These are phyloP conservation scores for Cardamine resedifolia DNA, from an alignment of 345 rosid species.

Conservation along the genomic window DNA sequence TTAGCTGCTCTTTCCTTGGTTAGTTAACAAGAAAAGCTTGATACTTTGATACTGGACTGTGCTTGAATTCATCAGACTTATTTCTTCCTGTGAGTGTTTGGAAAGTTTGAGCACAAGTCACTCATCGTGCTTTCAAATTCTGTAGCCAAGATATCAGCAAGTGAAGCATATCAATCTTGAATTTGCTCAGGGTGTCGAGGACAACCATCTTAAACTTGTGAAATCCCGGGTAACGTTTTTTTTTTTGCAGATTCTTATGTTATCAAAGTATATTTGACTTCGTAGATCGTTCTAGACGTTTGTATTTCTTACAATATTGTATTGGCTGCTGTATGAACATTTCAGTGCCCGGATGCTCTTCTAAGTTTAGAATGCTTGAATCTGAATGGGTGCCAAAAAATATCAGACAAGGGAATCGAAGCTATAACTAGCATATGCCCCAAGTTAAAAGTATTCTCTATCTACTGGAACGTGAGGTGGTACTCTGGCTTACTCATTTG, in stretches of 20 bases:
- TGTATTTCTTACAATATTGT: background rate
- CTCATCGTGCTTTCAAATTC: constrained; percentile 13
- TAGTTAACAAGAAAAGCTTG: constrained; percentile 6
- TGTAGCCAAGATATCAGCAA: constrained; percentile 70
- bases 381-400: constrained; percentile 93
- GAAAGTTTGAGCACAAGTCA: background rate
- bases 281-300: background rate
- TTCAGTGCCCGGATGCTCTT: constrained; percentile 60
- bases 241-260: background rate
- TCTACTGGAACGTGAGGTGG: constrained; percentile 96
- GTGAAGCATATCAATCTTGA: constrained; percentile 77
- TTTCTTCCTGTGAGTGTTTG: background rate
- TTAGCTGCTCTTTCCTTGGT: constrained; percentile 80
- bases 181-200: constrained; percentile 81
- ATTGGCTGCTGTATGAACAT: constrained; percentile 19
- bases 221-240: constrained; percentile 52
- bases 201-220: constrained; percentile 62
- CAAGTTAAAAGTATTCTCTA: constrained; percentile 66
- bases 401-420: constrained; percentile 80
- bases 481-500: constrained; percentile 17
- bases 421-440: constrained; percentile 63
- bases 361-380: constrained; percentile 67
- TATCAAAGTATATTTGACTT: background rate
- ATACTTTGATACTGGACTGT: background rate
- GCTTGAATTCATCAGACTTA: background rate